Percentiles rank a stretch among this genome's conserved stretches.
phyloP scores from a whole-genome alignment of 768 basidiomycete genomes.

The Amyloporia xantha region DNA sequence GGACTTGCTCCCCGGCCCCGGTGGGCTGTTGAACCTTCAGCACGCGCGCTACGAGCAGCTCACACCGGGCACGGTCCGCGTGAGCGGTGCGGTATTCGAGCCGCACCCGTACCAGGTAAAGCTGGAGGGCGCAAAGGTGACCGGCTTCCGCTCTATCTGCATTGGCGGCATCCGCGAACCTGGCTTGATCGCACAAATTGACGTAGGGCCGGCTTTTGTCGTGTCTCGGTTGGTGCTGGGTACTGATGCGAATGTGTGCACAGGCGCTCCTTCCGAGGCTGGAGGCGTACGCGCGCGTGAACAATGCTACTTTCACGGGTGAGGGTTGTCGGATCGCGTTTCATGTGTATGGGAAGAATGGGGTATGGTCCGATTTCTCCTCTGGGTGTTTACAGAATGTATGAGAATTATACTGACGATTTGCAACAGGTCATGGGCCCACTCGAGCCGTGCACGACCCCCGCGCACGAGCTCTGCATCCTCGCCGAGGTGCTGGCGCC shows the following conservation, averaged over 20 bases:
- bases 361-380: background rate
- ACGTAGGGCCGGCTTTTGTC: background rate
- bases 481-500: background rate
- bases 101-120: background rate
- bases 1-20: background rate
- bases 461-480: background rate
- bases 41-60: background rate
- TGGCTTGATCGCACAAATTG: background rate
- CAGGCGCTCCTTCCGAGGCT: background rate
- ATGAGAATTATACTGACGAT: background rate
- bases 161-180: constrained; percentile 1
- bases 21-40: background rate
- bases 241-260: background rate
- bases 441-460: background rate
- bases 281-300: background rate
- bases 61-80: background rate
- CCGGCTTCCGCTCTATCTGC: background rate
- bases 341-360: constrained; percentile 1
- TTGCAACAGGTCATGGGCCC: background rate
- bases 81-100: background rate
- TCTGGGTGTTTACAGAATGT: background rate
- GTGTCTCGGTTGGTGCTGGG: no score
- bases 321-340: background rate
- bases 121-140: constrained; percentile 2
- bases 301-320: background rate